These are phyloP conservation scores for Aspergillus glaucus DNA, from an alignment of 2,329 filamentous ascomycete species.

Conservation along the genomic window DNA sequence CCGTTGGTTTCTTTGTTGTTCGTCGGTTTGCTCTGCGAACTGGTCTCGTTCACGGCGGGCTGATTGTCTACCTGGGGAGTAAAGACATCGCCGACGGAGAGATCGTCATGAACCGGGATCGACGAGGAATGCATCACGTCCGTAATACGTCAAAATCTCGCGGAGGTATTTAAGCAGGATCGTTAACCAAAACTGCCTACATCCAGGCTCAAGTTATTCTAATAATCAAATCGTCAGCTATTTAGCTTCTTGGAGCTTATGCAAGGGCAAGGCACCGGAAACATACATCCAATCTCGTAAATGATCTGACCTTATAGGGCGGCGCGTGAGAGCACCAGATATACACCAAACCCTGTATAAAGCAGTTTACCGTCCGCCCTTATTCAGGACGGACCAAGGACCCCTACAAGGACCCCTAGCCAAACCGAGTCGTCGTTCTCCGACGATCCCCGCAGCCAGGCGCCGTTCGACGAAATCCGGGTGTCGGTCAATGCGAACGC, in stretches of 20 bases:
- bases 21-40: conserved; percentile 17
- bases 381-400: conserved; percentile 46
- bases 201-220: too few species aligned
- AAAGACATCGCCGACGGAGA: conserved; percentile 36
- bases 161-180: too few species aligned
- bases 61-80: conserved; percentile 30
- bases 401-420: conserved; percentile 44
- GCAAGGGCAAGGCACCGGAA: neutral
- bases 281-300: too few species aligned
- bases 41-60: conserved; percentile 19
- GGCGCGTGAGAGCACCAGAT: too few species aligned
- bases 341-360: neutral
- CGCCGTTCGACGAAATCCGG: conserved; percentile 4
- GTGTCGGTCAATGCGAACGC: conserved; percentile 9
- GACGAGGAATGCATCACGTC: conserved; percentile 17
- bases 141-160: neutral
- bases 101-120: conserved; percentile 23
- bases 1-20: conserved; percentile 11
- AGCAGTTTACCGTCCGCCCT: conserved; percentile 46
- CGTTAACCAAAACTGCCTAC: too few species aligned
- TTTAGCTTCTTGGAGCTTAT: too few species aligned
- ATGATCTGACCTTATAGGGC: too few species aligned
- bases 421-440: conserved; percentile 33
- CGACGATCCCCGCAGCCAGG: conserved; percentile 17
- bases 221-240: too few species aligned